A percentile compares a stretch with the other conserved stretches of the same genome.
phyloP scores from a whole-genome alignment of 1,139 yeast genomes.

The Candida frijolesensis region DNA sequence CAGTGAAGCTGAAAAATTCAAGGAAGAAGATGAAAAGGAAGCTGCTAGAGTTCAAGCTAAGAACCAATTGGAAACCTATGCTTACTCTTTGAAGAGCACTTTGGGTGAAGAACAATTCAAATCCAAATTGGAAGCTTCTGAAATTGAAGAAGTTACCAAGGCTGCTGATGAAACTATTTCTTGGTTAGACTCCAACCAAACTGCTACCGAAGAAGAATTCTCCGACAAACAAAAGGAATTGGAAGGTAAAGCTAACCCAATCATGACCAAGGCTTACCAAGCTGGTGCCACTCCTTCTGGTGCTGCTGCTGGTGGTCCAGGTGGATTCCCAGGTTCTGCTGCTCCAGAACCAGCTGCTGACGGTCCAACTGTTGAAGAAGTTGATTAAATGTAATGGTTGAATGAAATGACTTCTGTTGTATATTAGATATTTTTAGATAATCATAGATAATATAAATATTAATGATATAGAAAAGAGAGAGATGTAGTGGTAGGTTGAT shows the following conservation, averaged over 20 bases:
- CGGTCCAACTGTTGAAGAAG: constrained; percentile 95
- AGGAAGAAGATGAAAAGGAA: constrained; percentile 52
- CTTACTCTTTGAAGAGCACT: constrained; percentile 86
- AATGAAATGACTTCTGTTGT: neutral
- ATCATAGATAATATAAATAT: neutral
- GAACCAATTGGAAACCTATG: constrained; percentile 91
- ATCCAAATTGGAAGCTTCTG: constrained; percentile 81
- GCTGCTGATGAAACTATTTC: constrained; percentile 83
- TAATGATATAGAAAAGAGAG: neutral
- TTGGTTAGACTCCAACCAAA: constrained; percentile 87
- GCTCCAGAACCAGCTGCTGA: constrained; percentile 73
- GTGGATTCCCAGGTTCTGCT: constrained; percentile 51
- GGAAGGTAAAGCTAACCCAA: constrained; percentile 91
- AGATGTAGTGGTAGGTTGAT: neutral
- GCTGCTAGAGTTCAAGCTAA: constrained; percentile 56
- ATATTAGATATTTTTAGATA: neutral
- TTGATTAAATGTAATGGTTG: constrained; percentile 56
- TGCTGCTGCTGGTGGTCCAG: constrained; percentile 66
- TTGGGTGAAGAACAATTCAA: constrained; percentile 77
- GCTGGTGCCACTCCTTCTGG: constrained; percentile 60
- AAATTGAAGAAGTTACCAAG: constrained; percentile 75
- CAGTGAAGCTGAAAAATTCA: constrained; percentile 51
- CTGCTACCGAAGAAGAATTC: constrained; percentile 87
- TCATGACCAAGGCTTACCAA: constrained; percentile 89
- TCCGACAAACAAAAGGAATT: constrained; percentile 91